Base-by-base conservation (phyloP, 1,284 basidiomycete genomes). In the Athelia psychrophila region DNA sequence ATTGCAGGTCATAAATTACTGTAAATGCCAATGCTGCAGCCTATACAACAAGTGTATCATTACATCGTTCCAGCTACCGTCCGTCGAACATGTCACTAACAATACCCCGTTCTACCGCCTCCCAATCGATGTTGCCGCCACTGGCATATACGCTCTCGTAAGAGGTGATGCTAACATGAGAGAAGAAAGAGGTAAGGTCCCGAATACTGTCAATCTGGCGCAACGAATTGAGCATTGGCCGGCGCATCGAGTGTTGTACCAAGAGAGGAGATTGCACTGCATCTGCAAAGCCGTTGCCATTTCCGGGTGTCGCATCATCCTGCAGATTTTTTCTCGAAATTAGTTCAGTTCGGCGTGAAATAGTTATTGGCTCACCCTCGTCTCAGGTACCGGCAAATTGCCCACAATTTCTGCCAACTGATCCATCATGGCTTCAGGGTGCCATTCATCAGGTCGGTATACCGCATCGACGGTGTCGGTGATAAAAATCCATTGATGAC, bases 401-500 rank as follows among this genome's bases (percentile, higher is more conserved):
- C 81, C 78, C 13, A 88, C 80, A 36, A 92, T 82, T 58, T 95
- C 91, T n/a, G 93, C 86, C 0, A 98, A 74, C 44, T 90, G 87
- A 66, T 99, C 96, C 66, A 98, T 81, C 71, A 98, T 84, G 1
- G 93, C 90, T 56, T 92, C 88, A 1, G 95, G 88, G 44, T 75
- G 73, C 82, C 89, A 95, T 44, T 86, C 78, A 57, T 95, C 88
- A 0, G 92, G 88, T 8, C 87, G 88, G 67, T 95, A 95, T 12
- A 95, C 83, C 0, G 95, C 95, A 63, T 99, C 97, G 4, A 95
- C 91, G 0, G 96, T 98, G 68, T 99, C 97, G 0, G 95, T 97
- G 51, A 98, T 86, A 64, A 99, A 99, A 61, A 98, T 91, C 96
- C 97, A 99, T 76, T 99, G 95, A 68, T 99, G 92, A 58, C 95